Conservation (phyloP, 306 rosid genomes). For the Gynostemma pentaphyllum region DNA sequence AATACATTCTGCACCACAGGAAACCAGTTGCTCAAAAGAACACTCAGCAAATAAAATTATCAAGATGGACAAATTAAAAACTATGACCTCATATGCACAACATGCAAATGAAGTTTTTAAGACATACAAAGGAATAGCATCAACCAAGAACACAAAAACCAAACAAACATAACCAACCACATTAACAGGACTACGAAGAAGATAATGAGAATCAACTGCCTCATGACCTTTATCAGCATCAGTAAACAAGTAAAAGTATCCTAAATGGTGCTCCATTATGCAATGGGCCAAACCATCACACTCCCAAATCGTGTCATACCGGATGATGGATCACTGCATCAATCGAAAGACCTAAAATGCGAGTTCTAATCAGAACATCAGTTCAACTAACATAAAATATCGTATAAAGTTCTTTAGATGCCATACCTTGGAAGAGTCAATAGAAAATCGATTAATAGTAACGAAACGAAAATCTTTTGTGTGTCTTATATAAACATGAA, state of each 20-base stretch:
- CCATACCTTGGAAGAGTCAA: conserved; percentile 65
- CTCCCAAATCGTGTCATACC: conserved; percentile 73
- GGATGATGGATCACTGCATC: conserved; percentile 83
- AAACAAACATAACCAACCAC: conserved; percentile 31
- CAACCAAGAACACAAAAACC: background rate
- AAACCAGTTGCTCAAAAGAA: background rate
- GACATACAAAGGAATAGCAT: background rate
- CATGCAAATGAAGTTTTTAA: background rate
- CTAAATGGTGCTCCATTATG: conserved; percentile 74
- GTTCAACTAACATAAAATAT: background rate
- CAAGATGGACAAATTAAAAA: background rate
- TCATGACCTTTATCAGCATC: conserved; percentile 61
- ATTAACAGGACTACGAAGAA: conserved; percentile 38
- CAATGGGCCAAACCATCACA: conserved; percentile 68
- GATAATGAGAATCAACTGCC: conserved; percentile 65
- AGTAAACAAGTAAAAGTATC: conserved; percentile 67
- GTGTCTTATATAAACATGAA: conserved; percentile 46
- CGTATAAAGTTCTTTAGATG: conserved; percentile 6
- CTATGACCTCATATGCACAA: too few species aligned
- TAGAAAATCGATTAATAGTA: conserved; percentile 54
- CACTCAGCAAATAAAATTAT: background rate
- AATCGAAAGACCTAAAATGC: conserved; percentile 70
- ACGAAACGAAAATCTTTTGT: conserved; percentile 78
- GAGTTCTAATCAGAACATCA: conserved; percentile 29
- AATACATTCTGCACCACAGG: conserved; percentile 51